Conservation (phyloP, 2,329 filamentous ascomycete genomes). For the Bipolaris sorokiniana region DNA sequence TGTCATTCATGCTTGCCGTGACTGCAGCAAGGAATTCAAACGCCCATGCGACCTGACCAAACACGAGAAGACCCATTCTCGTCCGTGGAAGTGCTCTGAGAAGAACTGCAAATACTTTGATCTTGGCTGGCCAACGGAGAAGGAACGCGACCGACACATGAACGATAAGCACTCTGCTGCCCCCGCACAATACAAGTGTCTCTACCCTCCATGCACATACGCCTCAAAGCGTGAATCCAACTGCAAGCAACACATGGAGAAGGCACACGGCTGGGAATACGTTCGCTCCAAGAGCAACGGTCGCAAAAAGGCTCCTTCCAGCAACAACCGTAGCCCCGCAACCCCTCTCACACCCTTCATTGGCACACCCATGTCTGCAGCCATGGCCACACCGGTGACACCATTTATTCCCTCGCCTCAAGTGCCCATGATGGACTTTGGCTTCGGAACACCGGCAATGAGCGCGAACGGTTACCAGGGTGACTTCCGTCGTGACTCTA, state of each 20-base stretch:
- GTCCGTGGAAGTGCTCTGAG: conserved; percentile 91
- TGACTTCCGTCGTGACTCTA: conserved; percentile 47
- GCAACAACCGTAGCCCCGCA: conserved; percentile 34
- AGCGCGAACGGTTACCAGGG: conserved; percentile 39
- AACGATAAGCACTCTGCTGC: conserved; percentile 92
- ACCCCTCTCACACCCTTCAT: conserved; percentile 48
- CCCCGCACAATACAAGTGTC: conserved; percentile 82
- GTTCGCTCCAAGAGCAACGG: conserved; percentile 91
- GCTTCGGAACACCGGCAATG: conserved; percentile 42
- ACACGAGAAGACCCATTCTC: conserved; percentile 96
- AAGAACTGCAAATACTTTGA: conserved; percentile 86
- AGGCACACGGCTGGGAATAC: conserved; percentile 90
- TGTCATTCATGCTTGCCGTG: conserved; percentile 78
- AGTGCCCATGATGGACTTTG: conserved; percentile 45
- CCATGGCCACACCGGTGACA: conserved; percentile 46
- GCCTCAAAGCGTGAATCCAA: conserved; percentile 95
- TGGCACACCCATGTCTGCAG: conserved; percentile 44
- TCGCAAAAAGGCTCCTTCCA: conserved; percentile 42
- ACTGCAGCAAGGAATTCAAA: conserved; percentile 89
- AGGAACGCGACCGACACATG: conserved; percentile 93
- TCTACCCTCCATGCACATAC: conserved; percentile 84
- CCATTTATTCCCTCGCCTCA: conserved; percentile 53
- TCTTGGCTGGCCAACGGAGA: conserved; percentile 94
- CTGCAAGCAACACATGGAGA: conserved; percentile 99
- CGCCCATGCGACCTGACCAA: conserved; percentile 97